phyloP scores from a whole-genome alignment of 257 asterid species.

The Scutellaria barbata region DNA sequence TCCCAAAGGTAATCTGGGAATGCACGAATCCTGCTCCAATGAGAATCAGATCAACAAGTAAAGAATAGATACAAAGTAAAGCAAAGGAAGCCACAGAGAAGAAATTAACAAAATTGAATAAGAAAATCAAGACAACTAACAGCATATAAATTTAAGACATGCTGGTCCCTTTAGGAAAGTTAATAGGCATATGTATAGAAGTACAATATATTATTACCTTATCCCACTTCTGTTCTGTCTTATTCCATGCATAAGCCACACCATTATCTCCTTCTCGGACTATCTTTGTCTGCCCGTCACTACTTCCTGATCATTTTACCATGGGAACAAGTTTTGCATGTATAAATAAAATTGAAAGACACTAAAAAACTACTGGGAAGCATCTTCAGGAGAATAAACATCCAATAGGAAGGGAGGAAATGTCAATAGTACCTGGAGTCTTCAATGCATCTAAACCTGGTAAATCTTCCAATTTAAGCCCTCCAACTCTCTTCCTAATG shows the following conservation, averaged over 20 bases:
- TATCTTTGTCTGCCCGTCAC: slow-evolving; percentile 93
- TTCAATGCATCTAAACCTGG: slow-evolving; percentile 88
- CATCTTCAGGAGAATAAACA: slow-evolving; percentile 16
- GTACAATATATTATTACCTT: slow-evolving; percentile 53
- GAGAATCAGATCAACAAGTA: slow-evolving; percentile 20
- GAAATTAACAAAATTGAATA: slow-evolving; percentile 18
- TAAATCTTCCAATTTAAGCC: slow-evolving; percentile 86
- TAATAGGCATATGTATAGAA: slow-evolving; percentile 24
- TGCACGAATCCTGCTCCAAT: slow-evolving; percentile 31
- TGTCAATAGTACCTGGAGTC: slow-evolving; percentile 73
- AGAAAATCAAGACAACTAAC: not conserved
- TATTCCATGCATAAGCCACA: slow-evolving; percentile 95
- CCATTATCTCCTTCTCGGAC: slow-evolving; percentile 99
- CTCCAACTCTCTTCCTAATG: slow-evolving; percentile 93
- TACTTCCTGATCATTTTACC: slow-evolving; percentile 66
- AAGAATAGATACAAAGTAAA: slow-evolving; percentile 21
- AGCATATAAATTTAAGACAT: slow-evolving; percentile 29
- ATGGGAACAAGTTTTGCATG: slow-evolving; percentile 31
- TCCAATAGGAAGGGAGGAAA: not conserved
- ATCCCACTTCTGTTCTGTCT: slow-evolving; percentile 87
- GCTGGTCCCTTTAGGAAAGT: slow-evolving; percentile 15
- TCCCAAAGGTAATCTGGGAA: not conserved
- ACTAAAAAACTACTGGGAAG: slow-evolving; percentile 6
- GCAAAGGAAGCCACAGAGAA: slow-evolving; percentile 3
- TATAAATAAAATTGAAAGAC: slow-evolving; percentile 19